Evolutionary conservation across 805 yeast species (phyloP).

Genomic region (Saturnispora gosingensis): DNA sequence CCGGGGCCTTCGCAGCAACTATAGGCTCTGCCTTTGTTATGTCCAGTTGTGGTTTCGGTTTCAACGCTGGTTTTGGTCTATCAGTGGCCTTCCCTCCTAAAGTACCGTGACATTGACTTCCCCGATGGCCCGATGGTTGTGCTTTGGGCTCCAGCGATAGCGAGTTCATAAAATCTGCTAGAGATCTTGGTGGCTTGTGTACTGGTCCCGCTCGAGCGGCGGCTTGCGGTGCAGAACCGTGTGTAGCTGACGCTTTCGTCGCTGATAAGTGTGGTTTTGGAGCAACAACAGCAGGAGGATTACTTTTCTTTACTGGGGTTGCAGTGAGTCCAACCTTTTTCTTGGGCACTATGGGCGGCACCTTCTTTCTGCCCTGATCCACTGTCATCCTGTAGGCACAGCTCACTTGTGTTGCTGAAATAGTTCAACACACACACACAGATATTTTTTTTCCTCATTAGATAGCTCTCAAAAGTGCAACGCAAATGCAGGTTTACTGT

Average conservation of each 20-base stretch:
- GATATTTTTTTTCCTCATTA: neutral
- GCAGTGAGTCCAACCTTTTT: constrained; percentile 14
- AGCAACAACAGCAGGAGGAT: neutral
- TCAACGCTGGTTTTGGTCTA: neutral
- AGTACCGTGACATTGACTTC: neutral
- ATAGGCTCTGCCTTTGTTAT: neutral
- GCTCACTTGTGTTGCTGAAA: neutral
- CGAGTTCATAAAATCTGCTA: constrained; percentile 10
- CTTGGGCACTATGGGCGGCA: constrained; percentile 23
- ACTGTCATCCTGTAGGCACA: neutral
- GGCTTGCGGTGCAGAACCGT: neutral
- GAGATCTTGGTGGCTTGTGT: neutral
- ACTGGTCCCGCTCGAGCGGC: neutral
- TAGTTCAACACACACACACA: neutral
- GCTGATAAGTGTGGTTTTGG: neutral
- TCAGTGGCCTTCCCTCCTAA: too few species aligned
- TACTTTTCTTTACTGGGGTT: neutral
- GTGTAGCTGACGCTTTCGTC: neutral
- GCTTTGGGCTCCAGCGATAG: constrained; percentile 1
- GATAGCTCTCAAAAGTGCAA: neutral
- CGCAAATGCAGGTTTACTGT: neutral
- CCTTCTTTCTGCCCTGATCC: constrained; percentile 12
- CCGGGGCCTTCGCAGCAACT: neutral
- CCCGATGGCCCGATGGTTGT: neutral
- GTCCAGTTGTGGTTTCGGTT: neutral